Percentiles rank a stretch among this genome's conserved stretches.
Evolutionary conservation across 345 rosid species (phyloP).

Genomic region (Boechera retrofracta): DNA sequence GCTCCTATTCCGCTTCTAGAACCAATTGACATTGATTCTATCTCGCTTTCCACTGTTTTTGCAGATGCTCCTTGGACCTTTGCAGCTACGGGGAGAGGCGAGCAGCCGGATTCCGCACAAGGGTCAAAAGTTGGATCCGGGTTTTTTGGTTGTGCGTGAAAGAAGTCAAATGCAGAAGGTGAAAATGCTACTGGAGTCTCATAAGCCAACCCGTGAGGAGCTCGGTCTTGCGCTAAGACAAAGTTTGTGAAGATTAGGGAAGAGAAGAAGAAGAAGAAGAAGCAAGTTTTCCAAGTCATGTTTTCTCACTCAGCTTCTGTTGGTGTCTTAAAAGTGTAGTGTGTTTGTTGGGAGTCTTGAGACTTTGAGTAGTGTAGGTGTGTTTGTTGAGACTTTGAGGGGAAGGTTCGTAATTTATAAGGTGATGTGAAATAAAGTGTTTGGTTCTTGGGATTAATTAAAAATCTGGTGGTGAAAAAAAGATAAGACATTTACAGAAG

Average conservation of each 20-base stretch:
- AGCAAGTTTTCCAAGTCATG: conserved; percentile 51
- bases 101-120: conserved; percentile 49
- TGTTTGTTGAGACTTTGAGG: conserved; percentile 35
- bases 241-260: conserved; percentile 46
- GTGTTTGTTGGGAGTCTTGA: background rate
- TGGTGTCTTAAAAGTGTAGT: conserved; percentile 11
- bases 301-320: conserved; percentile 18
- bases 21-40: conserved; percentile 39
- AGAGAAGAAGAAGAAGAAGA: conserved; percentile 48
- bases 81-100: conserved; percentile 77
- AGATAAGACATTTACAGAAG: conserved; percentile 37
- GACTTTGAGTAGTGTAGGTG: conserved; percentile 17
- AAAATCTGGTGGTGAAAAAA: conserved; percentile 38
- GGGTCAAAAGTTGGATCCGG: conserved; percentile 40
- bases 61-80: conserved; percentile 47
- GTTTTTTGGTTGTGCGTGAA: conserved; percentile 66
- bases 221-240: conserved; percentile 68
- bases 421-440: conserved; percentile 42
- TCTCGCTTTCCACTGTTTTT: conserved; percentile 45
- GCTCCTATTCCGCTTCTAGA: conserved; percentile 45
- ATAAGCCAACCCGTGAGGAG: conserved; percentile 82
- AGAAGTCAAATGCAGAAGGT: conserved; percentile 82
- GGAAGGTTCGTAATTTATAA: conserved; percentile 57
- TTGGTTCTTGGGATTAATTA: conserved; percentile 61
- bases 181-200: conserved; percentile 78